Base-by-base conservation (phyloP, 176 grass and related monocot genomes). In the Hsuehochloa calcarea region DNA sequence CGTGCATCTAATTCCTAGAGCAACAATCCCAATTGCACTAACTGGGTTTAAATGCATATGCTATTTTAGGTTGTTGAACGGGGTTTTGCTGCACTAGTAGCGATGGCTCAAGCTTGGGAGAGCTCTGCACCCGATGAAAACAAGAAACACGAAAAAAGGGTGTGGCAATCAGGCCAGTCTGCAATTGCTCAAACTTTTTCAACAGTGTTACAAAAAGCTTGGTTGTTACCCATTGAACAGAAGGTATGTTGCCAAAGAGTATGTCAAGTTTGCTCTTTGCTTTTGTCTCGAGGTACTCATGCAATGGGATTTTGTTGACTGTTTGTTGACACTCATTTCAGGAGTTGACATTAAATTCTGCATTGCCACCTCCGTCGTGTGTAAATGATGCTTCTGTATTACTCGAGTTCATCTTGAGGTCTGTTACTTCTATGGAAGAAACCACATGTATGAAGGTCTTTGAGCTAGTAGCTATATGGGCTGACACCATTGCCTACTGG, bases 361-460 rank as follows among this genome's bases (percentile, higher is more conserved):
- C 59, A 82, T 78, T 90, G 83, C 94, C 87, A 79, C 88, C 94
- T 75, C 84, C 68, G 3, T 94, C 92, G 10, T 92, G 88, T 77
- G 85, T 94, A 94, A 90, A 94, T 77, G 94, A 94, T 68, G 77
- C 88, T 60, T 97, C 94, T 29, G 80, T 88, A 22, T 89, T 97
- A 78, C 90, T 97, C 11, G 74, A 91, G 75, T 89, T 88, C 69
- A 74, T 97, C 71, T 86, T 97, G 86, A 90, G 77, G 50, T 97
- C 87, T 43, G 72, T 88, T 68, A 89, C 70, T 87, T 90, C 86
- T 22, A 39, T 80, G 51, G 78, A 88, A 45, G 94, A 97, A 83
- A 47, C 80, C 67, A 49, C 81, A 72, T 80, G 72, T 70, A 86
- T 92, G 63, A 94, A 91, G 68, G 79, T 97, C 55, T 89, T 82